Base-by-base conservation (phyloP, 352 stramenopile species). In the Elongisporangium prolatum region DNA sequence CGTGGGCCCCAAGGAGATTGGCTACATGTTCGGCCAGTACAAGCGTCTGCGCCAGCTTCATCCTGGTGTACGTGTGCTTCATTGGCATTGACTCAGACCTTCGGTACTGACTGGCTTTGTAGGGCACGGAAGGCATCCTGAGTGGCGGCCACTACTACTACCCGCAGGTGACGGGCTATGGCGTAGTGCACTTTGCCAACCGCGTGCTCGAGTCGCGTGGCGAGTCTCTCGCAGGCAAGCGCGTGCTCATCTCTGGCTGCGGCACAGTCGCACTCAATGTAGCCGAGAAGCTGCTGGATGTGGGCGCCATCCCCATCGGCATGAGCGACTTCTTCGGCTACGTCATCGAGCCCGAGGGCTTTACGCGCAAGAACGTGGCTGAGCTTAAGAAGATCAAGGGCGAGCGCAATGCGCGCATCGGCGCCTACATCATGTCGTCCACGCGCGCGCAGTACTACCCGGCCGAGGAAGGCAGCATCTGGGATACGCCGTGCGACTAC, bases 11-110 rank as follows among this genome's bases (percentile, higher is more conserved):
- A 87, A 96, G 59, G 97, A 99, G 77, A 97, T 98, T 56, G 91
- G 93, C 65, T 98, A 97, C 78, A 90, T 99, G 71, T 98, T 98
- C 80, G 96, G 96, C 52, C 96, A 99, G 75, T 99, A 98, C 91
- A 99, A 99, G 76, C 85, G 97, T 48, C 89, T 99, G 61, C 81
- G 84, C 44, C 85, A 95, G 63, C 69, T 91, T 37, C 78, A 95
- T 62, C 80, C 83, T 4, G 80, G 71, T 59, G 34, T 44, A 44
- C 34, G 34, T 44, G 10, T 13, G 2, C 10, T 7, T 4, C 34
- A 44, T 3, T 44, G 7, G 7, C 7, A 6, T 14, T 38, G 3
- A 10, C 34, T 44, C 34, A 17, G 34, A 16, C 10, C 34, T 34
- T 3, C 24, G 24, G 10, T 16, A 40, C 9, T 44, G 34, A 13